Evolutionary conservation across 2,329 filamentous ascomycete genomes (phyloP).

Genomic region (Calonectria pseudoturangicola): DNA sequence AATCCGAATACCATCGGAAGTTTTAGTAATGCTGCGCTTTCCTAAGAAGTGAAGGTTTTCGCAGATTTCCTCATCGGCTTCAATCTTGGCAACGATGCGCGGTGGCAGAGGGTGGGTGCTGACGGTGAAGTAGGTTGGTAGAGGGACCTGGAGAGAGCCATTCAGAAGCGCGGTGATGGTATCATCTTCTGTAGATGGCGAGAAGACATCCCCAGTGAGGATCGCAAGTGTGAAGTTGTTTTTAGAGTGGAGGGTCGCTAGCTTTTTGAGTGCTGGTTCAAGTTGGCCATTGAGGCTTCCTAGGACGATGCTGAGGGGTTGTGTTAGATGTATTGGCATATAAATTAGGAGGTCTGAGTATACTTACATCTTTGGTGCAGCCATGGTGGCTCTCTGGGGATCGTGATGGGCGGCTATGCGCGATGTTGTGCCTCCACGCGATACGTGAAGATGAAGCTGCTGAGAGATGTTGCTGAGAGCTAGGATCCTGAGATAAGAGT

Average conservation of each 20-base stretch:
- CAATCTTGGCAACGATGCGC: slow-evolving; percentile 82
- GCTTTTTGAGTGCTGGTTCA: slow-evolving; percentile 84
- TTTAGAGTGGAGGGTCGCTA: slow-evolving; percentile 87
- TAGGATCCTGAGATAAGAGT: slow-evolving; percentile 55
- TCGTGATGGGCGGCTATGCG: slow-evolving; percentile 36
- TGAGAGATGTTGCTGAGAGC: slow-evolving; percentile 23
- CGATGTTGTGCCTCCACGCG: slow-evolving; percentile 39
- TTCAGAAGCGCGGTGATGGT: slow-evolving; percentile 78
- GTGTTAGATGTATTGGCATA: slow-evolving; percentile 33
- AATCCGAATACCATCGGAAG: slow-evolving; percentile 90
- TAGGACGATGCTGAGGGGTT: slow-evolving; percentile 79
- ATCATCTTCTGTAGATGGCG: slow-evolving; percentile 74
- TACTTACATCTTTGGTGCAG: slow-evolving; percentile 69
- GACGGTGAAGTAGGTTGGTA: slow-evolving; percentile 94
- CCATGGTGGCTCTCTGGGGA: slow-evolving; percentile 60
- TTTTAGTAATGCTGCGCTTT: slow-evolving; percentile 91
- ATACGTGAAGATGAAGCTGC: slow-evolving; percentile 27
- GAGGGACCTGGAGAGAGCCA: slow-evolving; percentile 82
- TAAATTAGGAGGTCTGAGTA: background rate
- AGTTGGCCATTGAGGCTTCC: slow-evolving; percentile 90
- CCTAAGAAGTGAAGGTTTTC: slow-evolving; percentile 94
- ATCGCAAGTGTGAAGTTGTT: slow-evolving; percentile 92
- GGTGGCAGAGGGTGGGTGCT: slow-evolving; percentile 83
- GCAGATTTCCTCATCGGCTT: slow-evolving; percentile 84
- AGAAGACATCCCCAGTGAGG: slow-evolving; percentile 88